Evolutionary conservation across 2,329 filamentous ascomycete genomes (phyloP).

Genomic region (Colletotrichum euphorbiae): DNA sequence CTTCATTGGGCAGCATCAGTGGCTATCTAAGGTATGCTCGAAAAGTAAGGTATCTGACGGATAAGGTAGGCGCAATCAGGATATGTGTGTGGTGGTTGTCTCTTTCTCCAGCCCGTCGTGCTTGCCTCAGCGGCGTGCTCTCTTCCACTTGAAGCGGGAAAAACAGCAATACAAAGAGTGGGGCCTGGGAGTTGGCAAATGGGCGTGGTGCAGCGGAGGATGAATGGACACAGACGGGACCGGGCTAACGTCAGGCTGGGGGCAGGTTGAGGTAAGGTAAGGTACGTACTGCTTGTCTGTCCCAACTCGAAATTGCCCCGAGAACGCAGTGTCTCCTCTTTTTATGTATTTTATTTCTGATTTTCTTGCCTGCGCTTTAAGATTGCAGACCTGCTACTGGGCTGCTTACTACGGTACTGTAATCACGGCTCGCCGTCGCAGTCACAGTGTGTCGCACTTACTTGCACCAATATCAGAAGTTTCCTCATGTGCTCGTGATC

Average conservation of each 20-base stretch:
- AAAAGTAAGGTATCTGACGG: background rate
- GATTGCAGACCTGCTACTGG: conserved; percentile 21
- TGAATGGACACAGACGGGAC: conserved; percentile 31
- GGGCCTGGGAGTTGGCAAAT: background rate
- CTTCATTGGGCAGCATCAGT: background rate
- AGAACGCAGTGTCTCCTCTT: background rate
- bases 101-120: conserved; percentile 8
- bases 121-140: background rate
- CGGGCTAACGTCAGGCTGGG: conserved; percentile 28
- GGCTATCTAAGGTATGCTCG: background rate
- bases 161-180: conserved; percentile 15
- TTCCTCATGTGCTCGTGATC: background rate
- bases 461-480: background rate
- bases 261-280: background rate
- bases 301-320: background rate
- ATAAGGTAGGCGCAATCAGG: background rate
- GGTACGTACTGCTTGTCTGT: background rate
- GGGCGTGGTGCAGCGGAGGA: conserved; percentile 11
- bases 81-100: conserved; percentile 3
- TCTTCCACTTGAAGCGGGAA: background rate
- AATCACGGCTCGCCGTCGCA: too few relatives aligned
- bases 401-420: background rate
- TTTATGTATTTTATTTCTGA: background rate
- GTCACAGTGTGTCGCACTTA: background rate
- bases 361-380: conserved; percentile 12